Evolutionary conservation across 192 early-diverging fungal genomes (phyloP).

Genomic region (Funneliformis mosseae): DNA sequence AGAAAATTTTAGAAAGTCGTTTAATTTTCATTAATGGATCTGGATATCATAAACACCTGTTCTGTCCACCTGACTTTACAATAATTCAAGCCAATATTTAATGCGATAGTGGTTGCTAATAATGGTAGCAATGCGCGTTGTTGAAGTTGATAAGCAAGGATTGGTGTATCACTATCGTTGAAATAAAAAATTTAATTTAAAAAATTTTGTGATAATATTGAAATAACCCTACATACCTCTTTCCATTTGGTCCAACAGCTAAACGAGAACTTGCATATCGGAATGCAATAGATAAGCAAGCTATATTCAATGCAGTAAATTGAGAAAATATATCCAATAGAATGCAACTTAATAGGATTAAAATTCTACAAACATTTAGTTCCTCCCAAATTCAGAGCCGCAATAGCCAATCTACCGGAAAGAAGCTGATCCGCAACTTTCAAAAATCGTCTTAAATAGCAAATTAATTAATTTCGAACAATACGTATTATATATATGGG

Average conservation of each 20-base stretch:
- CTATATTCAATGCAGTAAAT: neutral
- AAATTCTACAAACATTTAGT: slow-evolving; percentile 57
- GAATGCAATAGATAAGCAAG: slow-evolving; percentile 65
- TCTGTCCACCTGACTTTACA: slow-evolving; percentile 67
- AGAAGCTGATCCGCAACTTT: slow-evolving; percentile 77
- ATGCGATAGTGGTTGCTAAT: slow-evolving; percentile 60
- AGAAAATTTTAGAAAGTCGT: slow-evolving; percentile 26
- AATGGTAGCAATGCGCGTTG: slow-evolving; percentile 73
- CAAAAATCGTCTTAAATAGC: slow-evolving; percentile 63
- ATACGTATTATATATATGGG: neutral
- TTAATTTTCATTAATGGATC: slow-evolving; percentile 18
- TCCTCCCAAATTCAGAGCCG: slow-evolving; percentile 66
- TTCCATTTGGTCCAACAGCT: slow-evolving; percentile 76
- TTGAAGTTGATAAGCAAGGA: slow-evolving; percentile 76
- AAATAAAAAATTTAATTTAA: neutral
- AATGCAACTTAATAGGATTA: neutral
- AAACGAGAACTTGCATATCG: slow-evolving; percentile 69
- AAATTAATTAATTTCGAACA: neutral
- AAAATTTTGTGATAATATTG: neutral
- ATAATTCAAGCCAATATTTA: slow-evolving; percentile 81
- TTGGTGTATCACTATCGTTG: slow-evolving; percentile 61
- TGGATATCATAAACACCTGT: neutral
- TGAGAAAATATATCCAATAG: neutral
- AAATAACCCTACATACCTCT: slow-evolving; percentile 42
- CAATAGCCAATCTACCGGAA: slow-evolving; percentile 71